These are phyloP conservation scores for Symbiotaphrina buchneri DNA, from an alignment of 495 filamentous ascomycete genomes.

Conservation along the genomic window DNA sequence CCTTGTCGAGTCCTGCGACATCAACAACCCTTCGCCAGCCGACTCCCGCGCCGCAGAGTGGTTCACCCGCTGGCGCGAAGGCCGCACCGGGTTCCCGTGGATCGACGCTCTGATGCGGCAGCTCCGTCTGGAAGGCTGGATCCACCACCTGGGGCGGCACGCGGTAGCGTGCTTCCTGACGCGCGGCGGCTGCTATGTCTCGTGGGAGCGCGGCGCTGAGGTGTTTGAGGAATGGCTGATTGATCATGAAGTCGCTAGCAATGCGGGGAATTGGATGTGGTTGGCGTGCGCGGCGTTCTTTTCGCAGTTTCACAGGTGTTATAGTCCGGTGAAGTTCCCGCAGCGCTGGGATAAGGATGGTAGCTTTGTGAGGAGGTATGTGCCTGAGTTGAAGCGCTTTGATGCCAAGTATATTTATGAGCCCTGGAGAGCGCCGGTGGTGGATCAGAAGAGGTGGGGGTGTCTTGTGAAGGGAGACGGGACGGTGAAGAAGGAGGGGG, in stretches of 20 bases:
- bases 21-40: slow-evolving; percentile 31
- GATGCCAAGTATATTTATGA: slow-evolving; percentile 50
- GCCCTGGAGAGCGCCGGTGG: slow-evolving; percentile 42
- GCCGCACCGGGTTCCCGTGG: slow-evolving; percentile 46
- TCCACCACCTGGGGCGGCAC: slow-evolving; percentile 50
- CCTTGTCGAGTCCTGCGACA: too few relatives aligned
- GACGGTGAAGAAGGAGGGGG: slow-evolving; percentile 10
- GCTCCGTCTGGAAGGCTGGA: slow-evolving; percentile 44
- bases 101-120: slow-evolving; percentile 60
- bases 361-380: slow-evolving; percentile 30
- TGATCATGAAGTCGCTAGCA: slow-evolving; percentile 48
- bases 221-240: slow-evolving; percentile 52
- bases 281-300: slow-evolving; percentile 50
- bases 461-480: slow-evolving; percentile 31
- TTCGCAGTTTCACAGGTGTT: slow-evolving; percentile 39
- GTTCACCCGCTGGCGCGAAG: slow-evolving; percentile 40
- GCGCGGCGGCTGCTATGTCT: slow-evolving; percentile 46
- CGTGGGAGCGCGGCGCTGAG: slow-evolving; percentile 51
- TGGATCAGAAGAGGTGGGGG: slow-evolving; percentile 33
- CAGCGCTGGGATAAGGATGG: slow-evolving; percentile 45
- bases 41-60: slow-evolving; percentile 28
- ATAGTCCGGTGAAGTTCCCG: slow-evolving; percentile 40
- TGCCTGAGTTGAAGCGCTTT: slow-evolving; percentile 34
- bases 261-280: slow-evolving; percentile 57
- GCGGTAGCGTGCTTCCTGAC: slow-evolving; percentile 53